Base-by-base conservation (phyloP, 768 basidiomycete genomes). In the Leccinum uliginosum region DNA sequence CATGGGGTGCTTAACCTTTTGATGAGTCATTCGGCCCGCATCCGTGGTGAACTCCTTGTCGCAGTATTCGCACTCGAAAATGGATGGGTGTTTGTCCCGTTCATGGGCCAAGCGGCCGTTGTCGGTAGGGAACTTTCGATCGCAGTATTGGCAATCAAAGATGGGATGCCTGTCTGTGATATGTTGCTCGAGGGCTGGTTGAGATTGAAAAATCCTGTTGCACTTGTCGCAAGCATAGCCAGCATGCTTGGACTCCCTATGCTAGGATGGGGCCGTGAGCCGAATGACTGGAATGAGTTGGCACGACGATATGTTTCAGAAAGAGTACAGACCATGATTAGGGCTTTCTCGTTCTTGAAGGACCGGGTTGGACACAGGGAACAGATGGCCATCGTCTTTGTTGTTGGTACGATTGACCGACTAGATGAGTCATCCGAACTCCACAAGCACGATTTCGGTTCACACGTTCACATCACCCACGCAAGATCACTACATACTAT, bases 361-460 rank as follows among this genome's bases (percentile, higher is more conserved):
- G 2, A 35, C 26, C 70, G 59, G 24, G 46, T 40, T 6, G 64
- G 55, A 57, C 69, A 72, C 6, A 4, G 17, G 12, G 43, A 1
- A 26, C 69, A 70, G 11, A 3, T 14, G n/a, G 56, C 32, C 69
- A 72, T 70, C 11, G 27, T 53, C n/a, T 21, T 8, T 4, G 45
- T n/a, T n/a, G n/a, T n/a, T 8, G 15, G 12, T 32, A 32, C 32
- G 32, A 12, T 32, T 32, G 30, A 32, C 30, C 30, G n/a, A n/a
- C 32, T 12, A 32, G 32, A 32, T 32, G 32, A 32, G 32, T 32
- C 32, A 32, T 32, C 32, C n/a, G 26, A 26, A 32, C 14, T 32
- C 5, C 32, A 32, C 32, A 32, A 32, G 12, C 32, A 30, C 29
- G 11, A 30, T 30, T 30, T 32, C 12, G 1, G 32, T 32, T 32